Conservation (phyloP, 768 basidiomycete species). For the Tephrocybe sp. region DNA sequence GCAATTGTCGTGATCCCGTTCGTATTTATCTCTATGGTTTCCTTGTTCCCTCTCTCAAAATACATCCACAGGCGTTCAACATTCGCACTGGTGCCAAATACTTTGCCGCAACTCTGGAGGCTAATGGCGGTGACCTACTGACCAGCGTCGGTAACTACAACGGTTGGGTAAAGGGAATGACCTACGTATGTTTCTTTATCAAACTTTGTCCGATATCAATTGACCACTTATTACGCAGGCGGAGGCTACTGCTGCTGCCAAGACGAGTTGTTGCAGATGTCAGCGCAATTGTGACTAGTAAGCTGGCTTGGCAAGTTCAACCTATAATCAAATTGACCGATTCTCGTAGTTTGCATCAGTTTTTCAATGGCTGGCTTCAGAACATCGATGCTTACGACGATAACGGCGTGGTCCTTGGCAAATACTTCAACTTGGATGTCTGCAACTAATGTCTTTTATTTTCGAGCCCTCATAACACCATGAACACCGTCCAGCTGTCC, state of each 20-base stretch:
- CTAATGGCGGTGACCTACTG: slow-evolving; percentile 54
- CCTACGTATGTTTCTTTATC: slow-evolving; percentile 39
- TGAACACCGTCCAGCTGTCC: slow-evolving; percentile 1
- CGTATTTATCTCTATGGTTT: slow-evolving; percentile 16
- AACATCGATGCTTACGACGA: slow-evolving; percentile 53
- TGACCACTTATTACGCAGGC: slow-evolving; percentile 28
- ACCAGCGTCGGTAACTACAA: slow-evolving; percentile 72
- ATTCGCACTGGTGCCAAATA: slow-evolving; percentile 64
- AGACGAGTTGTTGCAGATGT: slow-evolving; percentile 58
- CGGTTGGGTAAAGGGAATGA: slow-evolving; percentile 65
- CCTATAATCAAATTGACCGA: background rate
- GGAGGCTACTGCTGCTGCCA: slow-evolving; percentile 57
- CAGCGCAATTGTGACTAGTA: slow-evolving; percentile 91
- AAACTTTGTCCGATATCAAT: background rate
- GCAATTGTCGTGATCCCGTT: slow-evolving; percentile 49
- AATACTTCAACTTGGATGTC: slow-evolving; percentile 65
- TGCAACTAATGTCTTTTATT: slow-evolving; percentile 24
- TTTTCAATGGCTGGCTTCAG: slow-evolving; percentile 72
- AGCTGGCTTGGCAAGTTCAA: slow-evolving; percentile 33
- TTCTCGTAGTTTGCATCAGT: slow-evolving; percentile 57
- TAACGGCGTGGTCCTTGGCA: slow-evolving; percentile 45
- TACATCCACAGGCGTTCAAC: slow-evolving; percentile 59
- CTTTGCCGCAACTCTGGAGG: slow-evolving; percentile 51
- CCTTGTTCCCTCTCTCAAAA: slow-evolving; percentile 1
- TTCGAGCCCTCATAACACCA: background rate